Conservation (phyloP, 148 eudicot species). For the Chenopodium formosanum region DNA sequence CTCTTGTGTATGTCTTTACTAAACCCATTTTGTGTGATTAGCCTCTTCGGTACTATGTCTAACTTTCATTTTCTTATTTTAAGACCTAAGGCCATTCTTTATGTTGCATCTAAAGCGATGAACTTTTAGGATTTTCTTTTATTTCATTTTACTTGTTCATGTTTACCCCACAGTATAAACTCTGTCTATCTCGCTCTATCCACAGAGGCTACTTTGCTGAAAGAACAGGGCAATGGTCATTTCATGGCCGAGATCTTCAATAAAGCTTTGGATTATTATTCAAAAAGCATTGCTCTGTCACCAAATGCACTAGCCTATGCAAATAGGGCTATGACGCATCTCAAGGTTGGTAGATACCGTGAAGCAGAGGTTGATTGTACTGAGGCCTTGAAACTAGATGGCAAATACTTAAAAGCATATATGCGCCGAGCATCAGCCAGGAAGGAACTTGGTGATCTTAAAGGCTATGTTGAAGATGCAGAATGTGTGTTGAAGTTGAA, state of each 20-base stretch:
- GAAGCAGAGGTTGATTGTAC: constrained; percentile 88
- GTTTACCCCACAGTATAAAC: not conserved
- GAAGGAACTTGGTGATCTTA: constrained; percentile 69
- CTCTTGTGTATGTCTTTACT: no score
- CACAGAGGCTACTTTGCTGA: not conserved
- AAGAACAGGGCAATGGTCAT: constrained; percentile 57
- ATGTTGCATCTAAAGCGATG: no score
- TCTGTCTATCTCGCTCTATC: not conserved
- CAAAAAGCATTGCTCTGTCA: constrained; percentile 75
- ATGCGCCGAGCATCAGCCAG: constrained; percentile 80
- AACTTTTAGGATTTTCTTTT: no score
- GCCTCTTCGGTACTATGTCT: no score
- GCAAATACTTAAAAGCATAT: constrained; percentile 76
- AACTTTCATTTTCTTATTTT: no score
- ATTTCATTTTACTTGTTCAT: not conserved
- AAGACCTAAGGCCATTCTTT: no score
- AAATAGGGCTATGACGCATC: constrained; percentile 85
- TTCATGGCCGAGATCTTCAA: constrained; percentile 71
- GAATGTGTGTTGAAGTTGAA: constrained; percentile 70
- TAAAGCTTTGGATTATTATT: constrained; percentile 80
- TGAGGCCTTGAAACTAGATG: constrained; percentile 81
- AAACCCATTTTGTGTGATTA: no score
- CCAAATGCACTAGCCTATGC: constrained; percentile 83
- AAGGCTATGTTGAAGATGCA: constrained; percentile 71
- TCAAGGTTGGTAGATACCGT: constrained; percentile 60